phyloP scores from a whole-genome alignment of 202 grass and related monocot species.

The Schoenoplectus triqueter region DNA sequence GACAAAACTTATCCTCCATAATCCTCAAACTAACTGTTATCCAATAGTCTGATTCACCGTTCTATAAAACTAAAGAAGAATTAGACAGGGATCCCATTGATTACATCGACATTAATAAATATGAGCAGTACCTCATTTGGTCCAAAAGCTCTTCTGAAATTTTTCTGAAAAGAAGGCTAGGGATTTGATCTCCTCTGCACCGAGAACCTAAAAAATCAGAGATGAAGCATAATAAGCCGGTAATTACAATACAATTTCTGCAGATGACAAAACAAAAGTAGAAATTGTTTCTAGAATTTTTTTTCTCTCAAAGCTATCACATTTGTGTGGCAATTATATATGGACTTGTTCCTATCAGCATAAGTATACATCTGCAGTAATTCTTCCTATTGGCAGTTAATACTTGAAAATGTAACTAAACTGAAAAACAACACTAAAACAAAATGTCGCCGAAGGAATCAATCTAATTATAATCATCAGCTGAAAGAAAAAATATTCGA shows the following conservation, averaged over 20 bases:
- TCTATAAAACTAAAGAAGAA: no score
- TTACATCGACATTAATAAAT: not conserved
- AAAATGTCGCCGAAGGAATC: not conserved
- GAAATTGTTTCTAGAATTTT: no score
- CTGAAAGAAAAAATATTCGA: no score
- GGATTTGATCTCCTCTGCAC: conserved; percentile 63
- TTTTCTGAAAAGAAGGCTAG: conserved; percentile 89
- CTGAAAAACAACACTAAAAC: not conserved
- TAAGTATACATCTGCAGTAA: not conserved
- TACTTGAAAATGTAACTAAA: not conserved
- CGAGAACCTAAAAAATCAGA: conserved; percentile 57
- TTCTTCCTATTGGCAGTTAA: not conserved
- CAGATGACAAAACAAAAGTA: no score
- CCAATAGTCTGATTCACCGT: no score
- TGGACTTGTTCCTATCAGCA: not conserved
- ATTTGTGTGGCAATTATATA: not conserved
- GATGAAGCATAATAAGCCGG: no score
- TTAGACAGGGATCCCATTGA: not conserved
- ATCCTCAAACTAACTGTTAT: no score
- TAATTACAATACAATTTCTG: no score
- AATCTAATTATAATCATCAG: no score
- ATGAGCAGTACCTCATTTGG: conserved; percentile 62
- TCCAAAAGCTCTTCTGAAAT: conserved; percentile 97
- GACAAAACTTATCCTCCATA: no score
- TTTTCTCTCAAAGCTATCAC: no score